These are phyloP conservation scores for Penicillium ucsense DNA, from an alignment of 495 filamentous ascomycete genomes.

Conservation along the genomic window DNA sequence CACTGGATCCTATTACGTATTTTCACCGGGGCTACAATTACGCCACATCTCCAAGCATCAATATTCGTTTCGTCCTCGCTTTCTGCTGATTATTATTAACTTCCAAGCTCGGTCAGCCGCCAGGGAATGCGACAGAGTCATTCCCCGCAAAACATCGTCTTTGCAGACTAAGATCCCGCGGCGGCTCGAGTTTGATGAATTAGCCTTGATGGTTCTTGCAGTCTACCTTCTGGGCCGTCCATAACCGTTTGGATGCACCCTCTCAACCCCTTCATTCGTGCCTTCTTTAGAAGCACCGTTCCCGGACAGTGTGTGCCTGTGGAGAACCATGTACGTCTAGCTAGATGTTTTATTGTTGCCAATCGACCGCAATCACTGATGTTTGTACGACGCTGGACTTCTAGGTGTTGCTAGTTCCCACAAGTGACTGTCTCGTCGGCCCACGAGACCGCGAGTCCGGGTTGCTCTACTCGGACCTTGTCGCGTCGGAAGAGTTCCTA, in stretches of 20 bases:
- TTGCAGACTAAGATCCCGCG: constrained; percentile 11
- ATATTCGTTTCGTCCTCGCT: too few species aligned
- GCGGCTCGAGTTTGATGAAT: constrained; percentile 11
- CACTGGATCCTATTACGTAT: too few species aligned
- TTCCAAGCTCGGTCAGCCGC: constrained; percentile 9
- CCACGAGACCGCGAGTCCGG: constrained; percentile 84
- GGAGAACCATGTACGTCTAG: constrained; percentile 65
- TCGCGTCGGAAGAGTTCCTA: constrained; percentile 85
- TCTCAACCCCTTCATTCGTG: constrained; percentile 95
- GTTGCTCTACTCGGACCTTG: constrained; percentile 66
- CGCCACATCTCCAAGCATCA: too few species aligned
- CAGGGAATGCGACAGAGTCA: constrained; percentile 31
- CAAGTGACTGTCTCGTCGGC: constrained; percentile 79
- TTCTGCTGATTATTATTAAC: not conserved
- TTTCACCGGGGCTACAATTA: too few species aligned
- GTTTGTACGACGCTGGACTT: constrained; percentile 4
- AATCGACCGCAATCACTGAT: constrained; percentile 11
- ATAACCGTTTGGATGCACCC: constrained; percentile 84
- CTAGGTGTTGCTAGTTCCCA: constrained; percentile 84
- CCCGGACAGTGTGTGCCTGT: constrained; percentile 87
- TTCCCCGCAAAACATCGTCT: constrained; percentile 26
- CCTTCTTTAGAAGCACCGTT: constrained; percentile 94
- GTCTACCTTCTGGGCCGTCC: constrained; percentile 33
- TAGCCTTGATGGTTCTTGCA: constrained; percentile 38
- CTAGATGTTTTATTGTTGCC: not conserved